Conservation (phyloP, 805 yeast genomes). For the Metschnikowia matae region DNA sequence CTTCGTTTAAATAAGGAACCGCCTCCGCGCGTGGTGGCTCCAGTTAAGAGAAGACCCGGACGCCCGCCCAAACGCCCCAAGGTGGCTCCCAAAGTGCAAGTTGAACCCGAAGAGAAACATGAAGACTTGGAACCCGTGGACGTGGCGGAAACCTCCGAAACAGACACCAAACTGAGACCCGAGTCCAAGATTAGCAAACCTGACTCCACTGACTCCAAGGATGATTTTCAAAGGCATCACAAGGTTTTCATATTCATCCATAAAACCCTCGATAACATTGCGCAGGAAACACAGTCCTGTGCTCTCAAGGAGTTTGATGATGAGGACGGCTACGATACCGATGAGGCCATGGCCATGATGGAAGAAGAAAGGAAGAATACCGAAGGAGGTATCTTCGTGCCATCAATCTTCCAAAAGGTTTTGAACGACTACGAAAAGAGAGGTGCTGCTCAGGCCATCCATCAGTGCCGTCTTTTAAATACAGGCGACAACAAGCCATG, state of each 20-base stretch:
- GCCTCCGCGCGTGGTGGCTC: background rate
- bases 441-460: conserved; percentile 15
- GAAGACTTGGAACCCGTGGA: background rate
- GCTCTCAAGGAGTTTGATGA: conserved; percentile 9
- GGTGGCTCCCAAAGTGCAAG: too few species aligned
- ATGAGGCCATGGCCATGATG: conserved; percentile 7
- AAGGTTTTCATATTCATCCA: conserved; percentile 8
- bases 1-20: conserved; percentile 25
- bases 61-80: background rate
- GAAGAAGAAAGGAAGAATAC: conserved; percentile 4
- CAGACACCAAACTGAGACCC: background rate
- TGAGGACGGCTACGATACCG: conserved; percentile 10
- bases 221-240: conserved; percentile 7
- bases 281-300: conserved; percentile 1
- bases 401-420: conserved; percentile 13
- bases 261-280: conserved; percentile 7
- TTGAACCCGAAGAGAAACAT: background rate
- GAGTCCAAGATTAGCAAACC: background rate
- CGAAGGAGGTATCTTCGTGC: conserved; percentile 2
- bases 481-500: conserved; percentile 31
- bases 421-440: conserved; percentile 11
- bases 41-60: background rate
- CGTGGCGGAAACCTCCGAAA: background rate
- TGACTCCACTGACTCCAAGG: background rate
- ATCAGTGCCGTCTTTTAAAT: conserved; percentile 39